Evolutionary conservation across 768 basidiomycete genomes (phyloP).

Genomic region (Suillus plorans): DNA sequence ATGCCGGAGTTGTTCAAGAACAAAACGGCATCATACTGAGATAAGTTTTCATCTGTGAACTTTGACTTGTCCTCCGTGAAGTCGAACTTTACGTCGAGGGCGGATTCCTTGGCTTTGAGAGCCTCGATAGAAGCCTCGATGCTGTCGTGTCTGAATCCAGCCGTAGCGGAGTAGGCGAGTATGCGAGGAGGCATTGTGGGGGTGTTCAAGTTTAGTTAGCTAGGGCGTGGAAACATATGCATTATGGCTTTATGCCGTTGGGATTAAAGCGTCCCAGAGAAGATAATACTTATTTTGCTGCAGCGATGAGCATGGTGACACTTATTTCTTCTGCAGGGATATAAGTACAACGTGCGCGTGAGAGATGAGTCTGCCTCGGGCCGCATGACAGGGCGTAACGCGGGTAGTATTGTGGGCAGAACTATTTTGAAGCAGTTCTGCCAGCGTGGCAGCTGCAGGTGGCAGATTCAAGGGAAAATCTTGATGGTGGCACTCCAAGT

Average conservation of each 20-base stretch:
- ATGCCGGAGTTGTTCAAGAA: slow-evolving; percentile 72
- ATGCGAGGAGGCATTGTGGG: slow-evolving; percentile 35
- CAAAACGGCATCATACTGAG: slow-evolving; percentile 61
- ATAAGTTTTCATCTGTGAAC: slow-evolving; percentile 57
- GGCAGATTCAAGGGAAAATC: too few species aligned
- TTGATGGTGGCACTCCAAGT: too few species aligned
- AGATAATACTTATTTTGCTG: neutral
- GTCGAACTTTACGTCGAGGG: slow-evolving; percentile 55
- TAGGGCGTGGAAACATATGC: neutral
- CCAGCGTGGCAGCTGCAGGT: too few species aligned
- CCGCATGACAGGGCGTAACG: neutral
- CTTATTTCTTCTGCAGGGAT: neutral
- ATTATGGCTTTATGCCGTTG: neutral
- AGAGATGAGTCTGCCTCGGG: neutral
- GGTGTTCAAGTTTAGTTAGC: neutral
- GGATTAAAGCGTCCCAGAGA: neutral
- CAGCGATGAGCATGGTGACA: neutral
- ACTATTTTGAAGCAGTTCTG: too few species aligned
- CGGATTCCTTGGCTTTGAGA: slow-evolving; percentile 43
- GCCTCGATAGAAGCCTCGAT: slow-evolving; percentile 69
- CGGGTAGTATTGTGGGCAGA: too few species aligned
- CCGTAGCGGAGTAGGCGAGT: slow-evolving; percentile 62
- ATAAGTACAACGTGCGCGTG: neutral
- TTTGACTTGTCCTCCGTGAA: slow-evolving; percentile 58
- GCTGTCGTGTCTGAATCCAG: slow-evolving; percentile 68